Conservation (phyloP, 1,139 yeast genomes). For the Debaryomyces subglobosus region DNA sequence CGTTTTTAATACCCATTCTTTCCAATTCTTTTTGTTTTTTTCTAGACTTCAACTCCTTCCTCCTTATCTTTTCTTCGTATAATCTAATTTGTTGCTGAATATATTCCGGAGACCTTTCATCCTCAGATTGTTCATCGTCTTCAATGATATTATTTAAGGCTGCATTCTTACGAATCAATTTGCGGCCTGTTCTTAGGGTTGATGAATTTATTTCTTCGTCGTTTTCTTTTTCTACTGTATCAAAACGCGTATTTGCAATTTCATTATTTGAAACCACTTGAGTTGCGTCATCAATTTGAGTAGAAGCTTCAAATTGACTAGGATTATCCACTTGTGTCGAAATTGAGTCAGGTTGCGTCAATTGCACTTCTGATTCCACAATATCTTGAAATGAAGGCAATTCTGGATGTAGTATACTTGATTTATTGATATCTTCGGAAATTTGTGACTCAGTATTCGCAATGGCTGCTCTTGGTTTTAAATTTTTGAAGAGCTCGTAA, state of each 20-base stretch:
- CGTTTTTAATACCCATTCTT: conserved; percentile 51
- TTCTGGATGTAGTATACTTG: conserved; percentile 3
- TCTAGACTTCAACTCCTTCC: conserved; percentile 40
- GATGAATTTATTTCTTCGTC: conserved; percentile 32
- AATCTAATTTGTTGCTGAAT: conserved; percentile 34
- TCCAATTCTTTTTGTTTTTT: conserved; percentile 52
- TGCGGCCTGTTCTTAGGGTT: conserved; percentile 29
- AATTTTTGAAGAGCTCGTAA: conserved; percentile 32
- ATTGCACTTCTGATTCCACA: conserved; percentile 11
- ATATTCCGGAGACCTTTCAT: conserved; percentile 27
- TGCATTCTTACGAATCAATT: conserved; percentile 21
- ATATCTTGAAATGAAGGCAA: conserved; percentile 30
- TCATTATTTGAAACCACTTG: conserved; percentile 6
- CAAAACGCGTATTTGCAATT: background rate
- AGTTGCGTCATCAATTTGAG: conserved; percentile 20
- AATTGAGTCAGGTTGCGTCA: conserved; percentile 17
- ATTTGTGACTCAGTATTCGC: conserved; percentile 1
- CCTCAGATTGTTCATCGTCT: conserved; percentile 22
- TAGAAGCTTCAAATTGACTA: conserved; percentile 22
- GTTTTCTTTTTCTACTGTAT: conserved; percentile 20
- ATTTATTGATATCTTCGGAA: conserved; percentile 4
- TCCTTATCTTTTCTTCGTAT: conserved; percentile 43
- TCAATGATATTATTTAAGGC: conserved; percentile 16
- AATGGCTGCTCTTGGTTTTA: conserved; percentile 25
- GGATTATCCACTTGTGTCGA: conserved; percentile 23